Percentiles rank a stretch among this genome's conserved stretches.
Evolutionary conservation across 257 asterid species (phyloP).

Genomic region (Solanum bulbocastanum): DNA sequence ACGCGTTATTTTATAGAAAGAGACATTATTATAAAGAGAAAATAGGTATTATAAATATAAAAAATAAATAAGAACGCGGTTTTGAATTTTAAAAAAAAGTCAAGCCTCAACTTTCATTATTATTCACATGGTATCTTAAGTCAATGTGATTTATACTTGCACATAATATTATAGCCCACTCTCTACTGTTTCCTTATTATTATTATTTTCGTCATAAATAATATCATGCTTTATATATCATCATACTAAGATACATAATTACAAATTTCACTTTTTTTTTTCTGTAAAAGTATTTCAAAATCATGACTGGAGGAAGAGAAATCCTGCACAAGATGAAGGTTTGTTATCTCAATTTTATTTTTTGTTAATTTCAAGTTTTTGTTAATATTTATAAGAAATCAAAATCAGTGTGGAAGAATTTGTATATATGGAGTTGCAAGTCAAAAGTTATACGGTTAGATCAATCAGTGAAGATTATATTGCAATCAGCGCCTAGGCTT

Average conservation of each 20-base stretch:
- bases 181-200: neutral
- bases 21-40: neutral
- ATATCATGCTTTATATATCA: neutral
- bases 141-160: neutral
- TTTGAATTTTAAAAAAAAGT: neutral
- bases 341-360: neutral
- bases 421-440: neutral
- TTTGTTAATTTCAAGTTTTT: neutral
- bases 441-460: too few relatives aligned
- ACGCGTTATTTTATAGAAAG: neutral
- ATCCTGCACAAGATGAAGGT: slow-evolving; percentile 84
- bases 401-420: neutral
- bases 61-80: neutral
- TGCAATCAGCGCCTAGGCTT: neutral
- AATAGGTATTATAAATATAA: too few relatives aligned
- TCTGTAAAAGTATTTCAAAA: neutral
- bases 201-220: neutral
- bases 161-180: neutral
- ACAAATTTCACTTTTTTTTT: neutral
- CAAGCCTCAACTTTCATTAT: neutral
- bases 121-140: neutral
- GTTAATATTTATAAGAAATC: neutral
- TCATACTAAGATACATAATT: neutral
- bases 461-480: too few relatives aligned
- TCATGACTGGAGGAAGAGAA: slow-evolving; percentile 67